These are phyloP conservation scores for Dovyalis caffra DNA, from an alignment of 345 rosid species.

Conservation along the genomic window DNA sequence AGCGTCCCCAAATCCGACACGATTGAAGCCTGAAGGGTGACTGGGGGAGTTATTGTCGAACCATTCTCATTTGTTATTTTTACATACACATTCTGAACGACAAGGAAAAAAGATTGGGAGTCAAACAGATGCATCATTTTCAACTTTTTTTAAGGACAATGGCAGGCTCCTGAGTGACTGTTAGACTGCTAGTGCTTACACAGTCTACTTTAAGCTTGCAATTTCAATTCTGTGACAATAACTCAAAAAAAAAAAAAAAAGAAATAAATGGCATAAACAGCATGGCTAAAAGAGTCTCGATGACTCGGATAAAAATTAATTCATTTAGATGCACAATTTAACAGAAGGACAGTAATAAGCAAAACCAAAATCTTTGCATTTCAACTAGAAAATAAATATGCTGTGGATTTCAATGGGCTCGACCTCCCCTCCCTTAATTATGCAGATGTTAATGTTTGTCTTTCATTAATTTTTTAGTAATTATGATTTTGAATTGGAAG, in stretches of 20 bases:
- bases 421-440: too few species aligned
- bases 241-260: background rate
- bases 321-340: background rate
- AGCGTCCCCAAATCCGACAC: slow-evolving; percentile 42
- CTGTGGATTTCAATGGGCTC: too few species aligned
- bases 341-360: background rate
- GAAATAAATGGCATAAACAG: background rate
- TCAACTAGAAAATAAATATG: background rate
- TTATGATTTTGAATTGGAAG: too few species aligned
- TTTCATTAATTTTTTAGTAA: too few species aligned
- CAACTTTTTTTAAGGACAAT: background rate
- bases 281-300: background rate
- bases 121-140: background rate
- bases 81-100: slow-evolving; percentile 44
- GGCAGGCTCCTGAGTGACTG: background rate
- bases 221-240: background rate
- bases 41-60: slow-evolving; percentile 57
- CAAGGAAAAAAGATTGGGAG: background rate
- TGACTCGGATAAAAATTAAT: background rate
- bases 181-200: background rate
- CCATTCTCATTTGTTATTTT: slow-evolving; percentile 59
- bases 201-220: background rate
- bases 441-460: too few species aligned
- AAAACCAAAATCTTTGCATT: background rate
- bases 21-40: slow-evolving; percentile 53